Percentiles rank a stretch among this genome's conserved stretches.
Conservation (phyloP, 139 green algal species). For the Edaphochlamys debaryana region DNA sequence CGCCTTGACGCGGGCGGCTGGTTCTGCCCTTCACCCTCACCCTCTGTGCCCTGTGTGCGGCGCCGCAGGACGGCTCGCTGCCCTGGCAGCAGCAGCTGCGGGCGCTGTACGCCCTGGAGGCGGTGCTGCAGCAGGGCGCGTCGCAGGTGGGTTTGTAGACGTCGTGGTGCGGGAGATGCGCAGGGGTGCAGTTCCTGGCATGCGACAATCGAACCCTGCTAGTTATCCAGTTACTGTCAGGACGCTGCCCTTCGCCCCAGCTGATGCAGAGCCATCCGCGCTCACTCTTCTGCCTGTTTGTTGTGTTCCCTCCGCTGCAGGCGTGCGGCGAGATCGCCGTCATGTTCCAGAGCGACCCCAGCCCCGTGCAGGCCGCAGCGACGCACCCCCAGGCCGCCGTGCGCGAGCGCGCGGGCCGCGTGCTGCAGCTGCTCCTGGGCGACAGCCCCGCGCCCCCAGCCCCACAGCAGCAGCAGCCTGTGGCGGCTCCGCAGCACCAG, state of each 20-base stretch:
- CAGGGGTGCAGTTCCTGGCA: background rate
- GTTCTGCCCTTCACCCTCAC: too few species aligned
- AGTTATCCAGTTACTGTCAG: too few species aligned
- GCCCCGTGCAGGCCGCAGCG: slow-evolving; percentile 43
- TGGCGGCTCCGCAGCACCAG: background rate
- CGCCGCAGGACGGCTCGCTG: slow-evolving; percentile 42
- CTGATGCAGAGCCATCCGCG: too few species aligned
- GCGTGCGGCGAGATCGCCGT: slow-evolving; percentile 74
- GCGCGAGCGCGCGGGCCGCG: slow-evolving; percentile 47
- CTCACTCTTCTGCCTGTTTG: too few species aligned
- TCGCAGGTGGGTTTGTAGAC: slow-evolving; percentile 37
- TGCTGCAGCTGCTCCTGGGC: slow-evolving; percentile 27
- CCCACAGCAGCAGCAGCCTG: background rate
- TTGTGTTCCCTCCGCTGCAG: too few species aligned
- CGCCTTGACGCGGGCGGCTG: too few species aligned
- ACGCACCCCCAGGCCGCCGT: slow-evolving; percentile 60
- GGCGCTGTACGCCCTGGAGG: slow-evolving; percentile 78
- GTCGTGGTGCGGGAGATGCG: background rate
- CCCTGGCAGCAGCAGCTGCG: slow-evolving; percentile 78
- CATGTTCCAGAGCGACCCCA: slow-evolving; percentile 76
- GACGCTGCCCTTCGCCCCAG: too few species aligned
- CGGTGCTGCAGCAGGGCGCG: slow-evolving; percentile 67
- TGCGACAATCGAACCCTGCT: too few species aligned
- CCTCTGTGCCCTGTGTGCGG: too few species aligned
- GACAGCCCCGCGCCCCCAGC: background rate